These are phyloP conservation scores for Sarcocystis neurona DNA, from an alignment of 169 alveolate genomes.

Conservation along the genomic window DNA sequence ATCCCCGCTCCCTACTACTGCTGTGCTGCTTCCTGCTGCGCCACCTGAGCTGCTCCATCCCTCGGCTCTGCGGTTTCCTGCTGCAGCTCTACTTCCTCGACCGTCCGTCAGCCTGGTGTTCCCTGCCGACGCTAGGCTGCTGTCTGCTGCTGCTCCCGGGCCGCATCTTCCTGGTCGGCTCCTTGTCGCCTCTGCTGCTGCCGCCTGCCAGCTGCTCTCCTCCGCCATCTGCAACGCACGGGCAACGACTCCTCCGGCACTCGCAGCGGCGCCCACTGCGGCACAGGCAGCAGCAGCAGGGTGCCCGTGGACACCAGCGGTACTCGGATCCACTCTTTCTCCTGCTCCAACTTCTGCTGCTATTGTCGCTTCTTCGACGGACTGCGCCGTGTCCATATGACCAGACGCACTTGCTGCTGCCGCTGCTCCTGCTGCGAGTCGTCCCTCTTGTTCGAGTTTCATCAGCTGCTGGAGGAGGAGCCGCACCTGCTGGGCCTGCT, in stretches of 20 bases:
- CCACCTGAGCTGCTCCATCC: no score
- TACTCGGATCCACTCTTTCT: no score
- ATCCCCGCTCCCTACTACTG: no score
- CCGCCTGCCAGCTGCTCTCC: not conserved
- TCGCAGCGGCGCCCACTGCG: no score
- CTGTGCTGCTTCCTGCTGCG: no score
- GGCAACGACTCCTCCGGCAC: not conserved
- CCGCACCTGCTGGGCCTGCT: not conserved
- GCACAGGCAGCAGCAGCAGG: no score
- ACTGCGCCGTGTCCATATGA: not conserved
- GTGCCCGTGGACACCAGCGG: no score
- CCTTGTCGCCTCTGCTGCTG: not conserved
- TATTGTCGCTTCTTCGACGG: not conserved
- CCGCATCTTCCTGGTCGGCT: not conserved
- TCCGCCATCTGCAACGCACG: not conserved
- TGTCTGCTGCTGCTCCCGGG: no score
- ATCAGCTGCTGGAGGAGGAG: not conserved
- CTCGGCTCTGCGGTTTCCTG: no score
- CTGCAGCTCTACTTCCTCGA: no score
- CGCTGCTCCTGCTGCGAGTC: not conserved
- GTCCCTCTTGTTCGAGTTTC: not conserved
- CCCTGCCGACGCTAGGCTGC: no score
- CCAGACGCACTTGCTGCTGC: not conserved
- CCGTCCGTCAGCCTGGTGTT: no score
- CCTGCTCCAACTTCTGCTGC: not conserved